phyloP scores from a whole-genome alignment of 83 land plant species.

The Picea mariana region DNA sequence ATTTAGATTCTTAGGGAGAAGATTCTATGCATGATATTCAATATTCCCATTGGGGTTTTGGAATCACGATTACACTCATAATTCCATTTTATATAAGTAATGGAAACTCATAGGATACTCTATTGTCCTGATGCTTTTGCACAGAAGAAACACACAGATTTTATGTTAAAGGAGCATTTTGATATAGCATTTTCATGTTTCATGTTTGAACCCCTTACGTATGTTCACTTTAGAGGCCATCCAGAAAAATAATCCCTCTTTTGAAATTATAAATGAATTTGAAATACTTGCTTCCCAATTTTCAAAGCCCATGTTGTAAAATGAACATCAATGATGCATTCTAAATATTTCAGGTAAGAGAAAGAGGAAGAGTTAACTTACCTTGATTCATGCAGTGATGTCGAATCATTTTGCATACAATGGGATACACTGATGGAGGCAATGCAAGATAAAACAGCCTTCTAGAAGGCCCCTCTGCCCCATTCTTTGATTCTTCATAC shows the following conservation, averaged over 20 bases:
- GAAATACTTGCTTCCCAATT: neutral
- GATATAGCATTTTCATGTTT: neutral
- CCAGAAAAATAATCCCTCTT: neutral
- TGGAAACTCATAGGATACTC: neutral
- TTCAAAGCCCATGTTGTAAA: neutral
- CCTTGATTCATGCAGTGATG: conserved; percentile 84
- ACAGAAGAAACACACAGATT: neutral
- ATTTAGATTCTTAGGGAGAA: neutral
- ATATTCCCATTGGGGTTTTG: neutral
- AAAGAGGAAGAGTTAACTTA: conserved; percentile 30
- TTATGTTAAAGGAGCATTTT: neutral
- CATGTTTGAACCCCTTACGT: neutral
- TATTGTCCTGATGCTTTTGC: neutral
- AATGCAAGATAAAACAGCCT: conserved; percentile 94
- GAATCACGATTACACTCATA: neutral
- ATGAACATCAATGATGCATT: neutral
- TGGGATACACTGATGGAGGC: conserved; percentile 96
- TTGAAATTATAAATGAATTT: neutral
- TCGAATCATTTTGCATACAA: conserved; percentile 82
- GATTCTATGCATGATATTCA: neutral
- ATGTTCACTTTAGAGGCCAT: neutral
- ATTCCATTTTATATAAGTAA: neutral
- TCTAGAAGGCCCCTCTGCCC: conserved; percentile 61
- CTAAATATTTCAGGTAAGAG: neutral
- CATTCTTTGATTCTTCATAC: conserved; percentile 58